Evolutionary conservation across 148 eudicot genomes (phyloP), one percentile per base, ranked within the genome.

Genomic region (Chenopodium berlandieri): DNA sequence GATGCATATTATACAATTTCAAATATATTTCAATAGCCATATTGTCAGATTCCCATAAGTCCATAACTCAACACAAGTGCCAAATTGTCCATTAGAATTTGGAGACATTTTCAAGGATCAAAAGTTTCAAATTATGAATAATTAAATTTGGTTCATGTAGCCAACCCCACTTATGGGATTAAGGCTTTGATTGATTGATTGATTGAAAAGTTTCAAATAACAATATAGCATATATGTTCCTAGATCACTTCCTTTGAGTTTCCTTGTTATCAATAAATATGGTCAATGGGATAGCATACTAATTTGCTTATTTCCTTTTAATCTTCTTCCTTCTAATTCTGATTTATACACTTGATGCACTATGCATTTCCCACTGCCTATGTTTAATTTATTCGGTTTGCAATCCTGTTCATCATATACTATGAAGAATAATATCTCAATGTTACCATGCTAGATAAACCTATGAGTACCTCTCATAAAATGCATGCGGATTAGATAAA

Each of bases 401-500:
- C 52, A 9, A 48, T 48, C 52, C 1, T 11, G 16, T 17, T 56
- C 48, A 40, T 37, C 50, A 71, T 37, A 20, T 19, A 19, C 40
- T 8, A 20, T 16, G 77, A 47, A 71, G 30, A 17, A 31, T 10
- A 10, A 10, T 10, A 48, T 48, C 11, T 48, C 13, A 10, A 2
- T 48, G 52, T 48, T 48, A 2, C 52, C 2, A 25, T 48, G 12
- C 52, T 9, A 37, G 48, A 64, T 34, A 65, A 40, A 76, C 27
- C 1, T 56, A 71, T 60, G 34, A 44, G 72, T 74, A 62, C 32
- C 32, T 71, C 77, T 48, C 27, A 71, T 70, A 71, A 68, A 70
- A 7, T 70, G 71, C 85, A 83, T 78, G 75, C 78, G 22, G 68
- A 54, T 62, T 69, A 20, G 9, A 66, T 30, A 72, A 83, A 77